These are phyloP conservation scores for Puccinia novopanici DNA, from an alignment of 1,284 basidiomycete species.

Conservation along the genomic window DNA sequence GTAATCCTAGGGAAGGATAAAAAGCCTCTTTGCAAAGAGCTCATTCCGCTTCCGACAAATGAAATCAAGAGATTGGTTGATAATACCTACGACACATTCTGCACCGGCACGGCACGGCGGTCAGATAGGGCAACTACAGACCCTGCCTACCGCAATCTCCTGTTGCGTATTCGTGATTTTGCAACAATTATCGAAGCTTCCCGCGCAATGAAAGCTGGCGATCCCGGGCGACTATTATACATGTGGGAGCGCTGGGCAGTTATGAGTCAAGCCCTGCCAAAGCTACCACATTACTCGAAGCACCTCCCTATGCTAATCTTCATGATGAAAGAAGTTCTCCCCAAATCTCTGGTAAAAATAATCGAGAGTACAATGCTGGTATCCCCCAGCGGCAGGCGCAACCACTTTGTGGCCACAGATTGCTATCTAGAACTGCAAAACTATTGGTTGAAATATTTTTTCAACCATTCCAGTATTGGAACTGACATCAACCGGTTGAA, in stretches of 20 bases:
- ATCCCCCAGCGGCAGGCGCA: background rate
- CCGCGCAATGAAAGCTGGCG: constrained; percentile 10
- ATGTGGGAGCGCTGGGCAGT: constrained; percentile 17
- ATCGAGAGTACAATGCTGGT: background rate
- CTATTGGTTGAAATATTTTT: constrained; percentile 41
- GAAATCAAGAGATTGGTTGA: background rate
- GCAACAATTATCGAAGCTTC: background rate
- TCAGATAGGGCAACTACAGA: background rate
- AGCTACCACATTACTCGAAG: background rate
- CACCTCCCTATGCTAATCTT: background rate
- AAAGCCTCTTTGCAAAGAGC: too few species aligned
- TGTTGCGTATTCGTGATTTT: background rate
- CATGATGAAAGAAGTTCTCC: background rate
- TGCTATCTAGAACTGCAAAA: constrained; percentile 9
- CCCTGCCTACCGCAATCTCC: background rate
- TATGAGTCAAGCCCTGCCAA: constrained; percentile 6
- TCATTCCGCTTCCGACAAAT: background rate
- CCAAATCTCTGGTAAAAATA: background rate
- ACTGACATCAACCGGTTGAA: constrained; percentile 9
- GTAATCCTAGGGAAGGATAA: too few species aligned
- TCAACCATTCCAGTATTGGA: constrained; percentile 8
- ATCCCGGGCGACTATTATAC: constrained; percentile 13
- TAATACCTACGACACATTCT: background rate
- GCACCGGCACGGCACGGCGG: background rate
- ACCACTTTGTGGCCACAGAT: constrained; percentile 20